A percentile compares a stretch with the other conserved stretches of the same genome.
phyloP scores from a whole-genome alignment of 2,329 filamentous ascomycete genomes.

The Graphiopsis chlorocephala region DNA sequence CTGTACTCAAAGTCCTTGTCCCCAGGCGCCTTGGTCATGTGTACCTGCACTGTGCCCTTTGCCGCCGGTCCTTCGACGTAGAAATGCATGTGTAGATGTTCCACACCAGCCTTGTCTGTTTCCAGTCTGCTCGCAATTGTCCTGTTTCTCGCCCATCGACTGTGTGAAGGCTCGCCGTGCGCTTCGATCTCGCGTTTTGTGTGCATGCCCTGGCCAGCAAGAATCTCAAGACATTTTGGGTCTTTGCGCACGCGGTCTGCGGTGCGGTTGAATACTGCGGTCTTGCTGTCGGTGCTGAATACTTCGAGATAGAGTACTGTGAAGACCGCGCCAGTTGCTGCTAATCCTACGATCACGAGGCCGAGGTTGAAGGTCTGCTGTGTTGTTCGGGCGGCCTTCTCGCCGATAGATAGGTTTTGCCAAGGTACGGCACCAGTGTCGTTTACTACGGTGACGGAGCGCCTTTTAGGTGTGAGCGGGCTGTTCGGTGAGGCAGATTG shows the following conservation, averaged over 20 bases:
- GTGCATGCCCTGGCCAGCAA: slow-evolving; percentile 61
- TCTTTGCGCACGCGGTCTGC: slow-evolving; percentile 76
- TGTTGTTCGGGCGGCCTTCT: slow-evolving; percentile 80
- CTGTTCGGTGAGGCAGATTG: slow-evolving; percentile 25
- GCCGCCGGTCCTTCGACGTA: slow-evolving; percentile 77
- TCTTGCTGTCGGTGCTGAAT: slow-evolving; percentile 79
- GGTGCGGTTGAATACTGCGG: slow-evolving; percentile 81
- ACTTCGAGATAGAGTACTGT: slow-evolving; percentile 80
- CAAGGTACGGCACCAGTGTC: slow-evolving; percentile 82
- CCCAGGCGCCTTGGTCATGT: slow-evolving; percentile 68
- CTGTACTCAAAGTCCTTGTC: slow-evolving; percentile 72
- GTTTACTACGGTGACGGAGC: slow-evolving; percentile 76
- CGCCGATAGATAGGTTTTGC: slow-evolving; percentile 68
- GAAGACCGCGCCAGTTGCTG: slow-evolving; percentile 72
- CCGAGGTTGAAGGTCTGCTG: slow-evolving; percentile 89
- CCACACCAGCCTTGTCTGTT: slow-evolving; percentile 70
- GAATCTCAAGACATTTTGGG: slow-evolving; percentile 64
- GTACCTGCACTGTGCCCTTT: slow-evolving; percentile 70
- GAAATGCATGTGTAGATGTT: slow-evolving; percentile 83
- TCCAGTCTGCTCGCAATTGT: slow-evolving; percentile 53
- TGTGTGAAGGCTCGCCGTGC: slow-evolving; percentile 76
- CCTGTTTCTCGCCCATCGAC: slow-evolving; percentile 71
- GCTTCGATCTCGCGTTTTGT: slow-evolving; percentile 68
- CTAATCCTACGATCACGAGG: slow-evolving; percentile 70
- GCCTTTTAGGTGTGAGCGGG: slow-evolving; percentile 53